These are phyloP conservation scores for Calendula officinalis DNA, from an alignment of 129 eudicot genomes.

Conservation along the genomic window DNA sequence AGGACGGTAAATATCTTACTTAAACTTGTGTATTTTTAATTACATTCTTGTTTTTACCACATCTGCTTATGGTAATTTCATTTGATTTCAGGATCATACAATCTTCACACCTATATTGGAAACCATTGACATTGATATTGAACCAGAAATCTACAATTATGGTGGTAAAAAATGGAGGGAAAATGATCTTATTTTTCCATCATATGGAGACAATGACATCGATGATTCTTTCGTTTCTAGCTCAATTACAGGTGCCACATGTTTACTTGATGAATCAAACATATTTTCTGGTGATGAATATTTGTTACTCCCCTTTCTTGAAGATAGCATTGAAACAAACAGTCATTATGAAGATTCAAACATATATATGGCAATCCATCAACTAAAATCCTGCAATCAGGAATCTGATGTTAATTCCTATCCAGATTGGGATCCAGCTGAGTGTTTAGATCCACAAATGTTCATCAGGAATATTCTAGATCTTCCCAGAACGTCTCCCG, in stretches of 20 bases:
- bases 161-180: constrained; percentile 50
- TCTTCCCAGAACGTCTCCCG: constrained; percentile 31
- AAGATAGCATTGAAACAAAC: constrained; percentile 51
- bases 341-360: constrained; percentile 43
- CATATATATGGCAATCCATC: constrained; percentile 68
- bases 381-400: constrained; percentile 57
- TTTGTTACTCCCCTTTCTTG: constrained; percentile 63
- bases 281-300: constrained; percentile 55
- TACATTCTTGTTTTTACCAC: neutral
- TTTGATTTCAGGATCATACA: constrained; percentile 47
- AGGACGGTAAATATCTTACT: neutral
- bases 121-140: constrained; percentile 42
- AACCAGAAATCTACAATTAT: constrained; percentile 27
- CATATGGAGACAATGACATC: constrained; percentile 41
- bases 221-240: constrained; percentile 38
- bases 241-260: constrained; percentile 33
- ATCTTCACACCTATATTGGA: constrained; percentile 69
- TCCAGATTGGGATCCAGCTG: constrained; percentile 61
- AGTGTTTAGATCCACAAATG: constrained; percentile 75
- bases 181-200: constrained; percentile 39
- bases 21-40: neutral
- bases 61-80: neutral
- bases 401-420: constrained; percentile 45
- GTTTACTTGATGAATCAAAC: constrained; percentile 59
- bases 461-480: constrained; percentile 71